Evolutionary conservation across 345 rosid genomes (phyloP), one percentile per base, ranked within the genome.

Genomic region (Eucalyptus cladocalyx): DNA sequence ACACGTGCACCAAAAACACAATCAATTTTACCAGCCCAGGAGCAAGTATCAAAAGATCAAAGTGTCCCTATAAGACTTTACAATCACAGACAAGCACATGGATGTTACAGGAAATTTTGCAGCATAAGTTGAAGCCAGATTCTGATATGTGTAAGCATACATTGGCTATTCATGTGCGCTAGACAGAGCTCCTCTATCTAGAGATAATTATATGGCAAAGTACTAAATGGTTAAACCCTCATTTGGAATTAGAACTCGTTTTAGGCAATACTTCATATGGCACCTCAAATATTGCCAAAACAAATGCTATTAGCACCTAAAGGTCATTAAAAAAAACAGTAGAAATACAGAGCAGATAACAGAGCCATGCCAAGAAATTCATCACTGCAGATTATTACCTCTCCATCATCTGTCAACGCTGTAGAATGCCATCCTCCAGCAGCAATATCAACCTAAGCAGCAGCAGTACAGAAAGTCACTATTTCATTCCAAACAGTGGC

Each of bases 351-450:
- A 37, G 28, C 0, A 8, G 76, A 80, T 60, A 72, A 67, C 50
- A 81, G 48, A 83, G 15, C 45, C 89, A 45, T 76, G 83, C 83
- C 45, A 76, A 76, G 47, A 62, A 45, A 81, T 83, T 86, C 45
- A 48, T 47, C 32, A 87, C 89, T 90, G 86, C 8, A 85, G 69
- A 65, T 47, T 43, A 83, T 42, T 93, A 98, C 99, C 98, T 97
- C 98, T 85, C 98, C 98, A 34, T 94, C 94, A 40, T 93, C 91
- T 26, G 99, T 97, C 92, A 98, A 90, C 30, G 97, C 98, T 89
- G 98, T 96, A 86, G 99, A 98, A 92, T 98, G 99, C 99, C 99
- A 98, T 92, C 99, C 99, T 89, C 99, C 99, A 88, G 97, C 99
- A 89, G 99, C 99, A 89, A 98, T 98, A 93, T 97, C 99, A 94